Conservation (phyloP, 768 basidiomycete species). For the Leccinum obscurum region DNA sequence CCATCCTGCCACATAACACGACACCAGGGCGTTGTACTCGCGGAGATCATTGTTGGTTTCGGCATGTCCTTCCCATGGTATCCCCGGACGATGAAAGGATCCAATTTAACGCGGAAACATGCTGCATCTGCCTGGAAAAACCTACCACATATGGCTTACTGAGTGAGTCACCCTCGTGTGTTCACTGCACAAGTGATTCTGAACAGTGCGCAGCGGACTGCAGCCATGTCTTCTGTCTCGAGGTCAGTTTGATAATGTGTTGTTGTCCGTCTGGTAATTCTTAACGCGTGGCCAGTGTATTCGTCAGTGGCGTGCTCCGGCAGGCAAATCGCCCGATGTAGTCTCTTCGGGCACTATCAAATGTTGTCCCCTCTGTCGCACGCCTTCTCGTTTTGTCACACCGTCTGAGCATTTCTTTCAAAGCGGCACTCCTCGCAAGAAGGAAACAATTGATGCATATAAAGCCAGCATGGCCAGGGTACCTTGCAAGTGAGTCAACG, state of each 20-base stretch:
- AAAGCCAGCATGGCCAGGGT: conserved; percentile 73
- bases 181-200: conserved; percentile 4
- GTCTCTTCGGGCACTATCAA: conserved; percentile 62
- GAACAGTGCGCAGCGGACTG: conserved; percentile 54
- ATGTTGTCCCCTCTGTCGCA: conserved; percentile 78
- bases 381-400: conserved; percentile 63
- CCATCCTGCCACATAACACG: neutral
- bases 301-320: conserved; percentile 71
- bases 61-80: conserved; percentile 42
- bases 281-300: conserved; percentile 56
- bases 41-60: conserved; percentile 76
- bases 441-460: conserved; percentile 52
- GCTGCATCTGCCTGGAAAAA: conserved; percentile 75
- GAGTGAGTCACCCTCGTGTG: conserved; percentile 39
- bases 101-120: conserved; percentile 47
- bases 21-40: conserved; percentile 65
- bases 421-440: conserved; percentile 54
- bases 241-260: conserved; percentile 41
- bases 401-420: conserved; percentile 72
- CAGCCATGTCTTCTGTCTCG: conserved; percentile 75
- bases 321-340: conserved; percentile 50
- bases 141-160: conserved; percentile 70
- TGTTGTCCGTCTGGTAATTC: neutral
- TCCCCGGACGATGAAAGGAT: conserved; percentile 25
- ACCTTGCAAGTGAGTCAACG: conserved; percentile 56